phyloP scores from a whole-genome alignment of 768 basidiomycete species.

The Lentinula aciculospora region DNA sequence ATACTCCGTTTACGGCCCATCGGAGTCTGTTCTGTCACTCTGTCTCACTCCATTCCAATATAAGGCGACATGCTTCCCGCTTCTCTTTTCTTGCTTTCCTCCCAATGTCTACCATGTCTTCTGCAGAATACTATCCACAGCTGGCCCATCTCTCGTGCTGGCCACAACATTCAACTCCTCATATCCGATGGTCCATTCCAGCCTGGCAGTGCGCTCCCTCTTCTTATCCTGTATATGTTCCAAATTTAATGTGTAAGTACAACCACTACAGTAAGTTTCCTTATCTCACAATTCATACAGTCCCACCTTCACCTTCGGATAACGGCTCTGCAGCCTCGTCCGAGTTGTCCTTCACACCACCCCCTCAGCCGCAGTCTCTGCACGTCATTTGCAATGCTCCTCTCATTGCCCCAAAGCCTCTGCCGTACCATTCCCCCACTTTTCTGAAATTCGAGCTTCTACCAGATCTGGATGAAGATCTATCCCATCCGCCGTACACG shows the following conservation, averaged over 20 bases:
- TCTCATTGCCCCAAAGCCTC: slow-evolving; percentile 61
- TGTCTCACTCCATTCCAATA: slow-evolving; percentile 21
- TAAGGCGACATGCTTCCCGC: slow-evolving; percentile 16
- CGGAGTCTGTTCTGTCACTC: slow-evolving; percentile 21
- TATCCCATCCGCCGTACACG: slow-evolving; percentile 64
- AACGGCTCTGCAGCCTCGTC: slow-evolving; percentile 15
- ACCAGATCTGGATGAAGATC: slow-evolving; percentile 64
- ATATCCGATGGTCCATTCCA: slow-evolving; percentile 13
- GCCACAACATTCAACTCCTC: slow-evolving; percentile 10
- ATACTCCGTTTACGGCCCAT: slow-evolving; percentile 14
- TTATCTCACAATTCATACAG: slow-evolving; percentile 15
- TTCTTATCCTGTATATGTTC: slow-evolving; percentile 8
- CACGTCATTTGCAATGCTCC: slow-evolving; percentile 62
- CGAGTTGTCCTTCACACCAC: slow-evolving; percentile 14
- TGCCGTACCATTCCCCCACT: slow-evolving; percentile 64
- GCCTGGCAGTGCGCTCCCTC: slow-evolving; percentile 7
- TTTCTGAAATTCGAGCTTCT: slow-evolving; percentile 62
- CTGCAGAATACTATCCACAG: slow-evolving; percentile 13
- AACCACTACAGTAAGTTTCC: not conserved
- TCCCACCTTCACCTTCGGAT: slow-evolving; percentile 39
- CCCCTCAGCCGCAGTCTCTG: slow-evolving; percentile 22
- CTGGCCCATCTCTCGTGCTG: slow-evolving; percentile 16
- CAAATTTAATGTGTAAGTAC: slow-evolving; percentile 21
- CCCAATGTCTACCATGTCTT: slow-evolving; percentile 17
- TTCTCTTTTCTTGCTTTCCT: slow-evolving; percentile 7